Conservation (phyloP, 23 red algal species). For the Gracilaria gracilis region DNA sequence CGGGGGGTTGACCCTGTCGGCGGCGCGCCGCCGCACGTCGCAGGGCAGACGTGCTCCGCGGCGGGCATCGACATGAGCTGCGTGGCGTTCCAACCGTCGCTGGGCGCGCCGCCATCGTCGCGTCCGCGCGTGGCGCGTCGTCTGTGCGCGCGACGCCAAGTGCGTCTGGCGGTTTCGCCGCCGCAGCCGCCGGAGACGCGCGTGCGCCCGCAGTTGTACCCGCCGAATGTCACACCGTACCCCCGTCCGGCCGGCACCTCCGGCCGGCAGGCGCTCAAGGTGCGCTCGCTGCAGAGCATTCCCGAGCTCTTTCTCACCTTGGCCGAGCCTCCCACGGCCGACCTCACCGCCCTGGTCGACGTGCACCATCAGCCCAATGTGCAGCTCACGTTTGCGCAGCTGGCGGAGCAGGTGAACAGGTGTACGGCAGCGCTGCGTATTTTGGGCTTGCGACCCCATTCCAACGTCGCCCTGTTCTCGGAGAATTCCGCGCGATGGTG, state of each 20-base stretch:
- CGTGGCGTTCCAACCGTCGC: conserved; percentile 21
- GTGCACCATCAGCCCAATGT: conserved; percentile 45
- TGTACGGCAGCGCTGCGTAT: conserved; percentile 73
- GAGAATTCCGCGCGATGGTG: conserved; percentile 95
- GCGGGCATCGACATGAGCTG: not conserved
- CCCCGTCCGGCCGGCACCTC: conserved; percentile 26
- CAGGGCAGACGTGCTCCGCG: not conserved
- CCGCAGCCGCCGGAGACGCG: conserved; percentile 45
- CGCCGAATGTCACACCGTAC: conserved; percentile 50
- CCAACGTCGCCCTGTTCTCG: conserved; percentile 80
- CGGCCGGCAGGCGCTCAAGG: not conserved
- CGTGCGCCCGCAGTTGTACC: conserved; percentile 17
- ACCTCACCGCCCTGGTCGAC: conserved; percentile 76
- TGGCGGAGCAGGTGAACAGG: conserved; percentile 35
- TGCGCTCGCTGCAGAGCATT: conserved; percentile 18
- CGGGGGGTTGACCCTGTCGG: too few relatives aligned
- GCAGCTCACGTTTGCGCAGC: conserved; percentile 64
- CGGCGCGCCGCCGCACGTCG: not conserved
- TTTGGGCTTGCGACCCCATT: conserved; percentile 61
- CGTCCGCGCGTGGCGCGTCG: not conserved
- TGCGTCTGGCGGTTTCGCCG: conserved; percentile 38
- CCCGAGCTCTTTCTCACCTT: conserved; percentile 41
- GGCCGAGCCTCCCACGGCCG: conserved; percentile 28
- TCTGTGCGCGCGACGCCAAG: not conserved
- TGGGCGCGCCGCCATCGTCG: not conserved